A percentile compares a stretch with the other conserved stretches of the same genome.
Evolutionary conservation across 2,329 filamentous ascomycete species (phyloP).

Genomic region (Cladosporium austrohemisphaericum): DNA sequence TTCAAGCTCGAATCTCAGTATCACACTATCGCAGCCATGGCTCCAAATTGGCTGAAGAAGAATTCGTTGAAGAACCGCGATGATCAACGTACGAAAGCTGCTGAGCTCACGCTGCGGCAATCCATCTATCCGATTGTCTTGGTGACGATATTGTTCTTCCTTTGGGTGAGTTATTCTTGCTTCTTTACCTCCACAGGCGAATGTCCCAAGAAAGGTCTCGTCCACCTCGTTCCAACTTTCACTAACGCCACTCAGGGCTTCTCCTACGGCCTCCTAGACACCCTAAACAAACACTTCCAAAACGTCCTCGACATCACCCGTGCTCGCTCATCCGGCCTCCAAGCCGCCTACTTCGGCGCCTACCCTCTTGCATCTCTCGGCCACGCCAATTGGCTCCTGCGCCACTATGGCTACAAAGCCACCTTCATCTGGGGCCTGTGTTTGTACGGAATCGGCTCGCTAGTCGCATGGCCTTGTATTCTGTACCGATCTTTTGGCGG

Average conservation of each 20-base stretch:
- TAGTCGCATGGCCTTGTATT: slow-evolving; percentile 58
- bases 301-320: slow-evolving; percentile 41
- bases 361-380: slow-evolving; percentile 48
- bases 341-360: slow-evolving; percentile 49
- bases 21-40: not conserved
- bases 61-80: slow-evolving; percentile 30
- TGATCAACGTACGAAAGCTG: slow-evolving; percentile 49
- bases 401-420: slow-evolving; percentile 47
- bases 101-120: slow-evolving; percentile 63
- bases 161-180: slow-evolving; percentile 48
- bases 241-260: slow-evolving; percentile 40
- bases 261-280: slow-evolving; percentile 56
- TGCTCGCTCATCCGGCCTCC: slow-evolving; percentile 43
- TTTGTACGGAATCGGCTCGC: slow-evolving; percentile 54
- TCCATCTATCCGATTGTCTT: slow-evolving; percentile 64
- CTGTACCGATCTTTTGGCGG: slow-evolving; percentile 55
- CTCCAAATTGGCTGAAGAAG: slow-evolving; percentile 17
- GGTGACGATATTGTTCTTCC: slow-evolving; percentile 63
- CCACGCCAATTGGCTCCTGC: slow-evolving; percentile 47
- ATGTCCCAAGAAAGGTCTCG: no score
- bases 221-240: not conserved
- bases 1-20: not conserved
- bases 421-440: slow-evolving; percentile 51
- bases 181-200: no score
- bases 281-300: slow-evolving; percentile 50